Conservation (phyloP, 164 flowering plant species). For the Chimonanthus salicifolius region DNA sequence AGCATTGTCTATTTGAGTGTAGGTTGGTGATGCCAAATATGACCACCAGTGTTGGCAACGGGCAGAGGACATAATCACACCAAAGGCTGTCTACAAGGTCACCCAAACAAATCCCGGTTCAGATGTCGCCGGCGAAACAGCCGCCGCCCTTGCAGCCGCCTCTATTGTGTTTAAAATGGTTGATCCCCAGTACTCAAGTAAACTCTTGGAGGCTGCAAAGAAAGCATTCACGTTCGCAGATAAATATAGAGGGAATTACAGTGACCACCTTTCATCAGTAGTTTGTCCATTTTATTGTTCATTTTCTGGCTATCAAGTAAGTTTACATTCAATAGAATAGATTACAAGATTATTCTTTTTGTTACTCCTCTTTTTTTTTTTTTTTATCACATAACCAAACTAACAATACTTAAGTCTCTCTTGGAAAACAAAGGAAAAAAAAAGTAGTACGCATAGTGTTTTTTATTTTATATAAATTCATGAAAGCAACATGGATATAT, state of each 20-base stretch:
- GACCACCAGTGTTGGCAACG: slow-evolving; percentile 40
- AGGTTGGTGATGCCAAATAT: slow-evolving; percentile 26
- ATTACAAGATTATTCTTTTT: too few species aligned
- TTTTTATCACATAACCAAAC: background rate
- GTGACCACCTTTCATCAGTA: slow-evolving; percentile 10
- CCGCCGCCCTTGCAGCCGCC: slow-evolving; percentile 41
- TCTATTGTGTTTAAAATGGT: slow-evolving; percentile 21
- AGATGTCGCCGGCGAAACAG: slow-evolving; percentile 37
- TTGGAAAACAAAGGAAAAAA: too few species aligned
- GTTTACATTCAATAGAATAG: background rate
- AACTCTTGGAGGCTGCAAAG: slow-evolving; percentile 13
- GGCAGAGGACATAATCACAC: slow-evolving; percentile 35
- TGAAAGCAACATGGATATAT: too few species aligned
- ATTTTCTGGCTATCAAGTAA: slow-evolving; percentile 23
- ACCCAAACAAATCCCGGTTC: slow-evolving; percentile 26
- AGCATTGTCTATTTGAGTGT: background rate
- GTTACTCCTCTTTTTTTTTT: background rate
- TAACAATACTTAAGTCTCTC: too few species aligned
- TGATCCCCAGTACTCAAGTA: slow-evolving; percentile 15
- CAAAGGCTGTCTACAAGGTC: slow-evolving; percentile 17
- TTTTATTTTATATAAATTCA: too few species aligned
- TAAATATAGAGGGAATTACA: slow-evolving; percentile 22
- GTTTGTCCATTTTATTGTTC: slow-evolving; percentile 31
- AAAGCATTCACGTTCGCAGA: slow-evolving; percentile 22
- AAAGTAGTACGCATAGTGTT: too few species aligned